Conservation (phyloP, 2,329 filamentous ascomycete genomes). For the Cryphonectria parasitica region DNA sequence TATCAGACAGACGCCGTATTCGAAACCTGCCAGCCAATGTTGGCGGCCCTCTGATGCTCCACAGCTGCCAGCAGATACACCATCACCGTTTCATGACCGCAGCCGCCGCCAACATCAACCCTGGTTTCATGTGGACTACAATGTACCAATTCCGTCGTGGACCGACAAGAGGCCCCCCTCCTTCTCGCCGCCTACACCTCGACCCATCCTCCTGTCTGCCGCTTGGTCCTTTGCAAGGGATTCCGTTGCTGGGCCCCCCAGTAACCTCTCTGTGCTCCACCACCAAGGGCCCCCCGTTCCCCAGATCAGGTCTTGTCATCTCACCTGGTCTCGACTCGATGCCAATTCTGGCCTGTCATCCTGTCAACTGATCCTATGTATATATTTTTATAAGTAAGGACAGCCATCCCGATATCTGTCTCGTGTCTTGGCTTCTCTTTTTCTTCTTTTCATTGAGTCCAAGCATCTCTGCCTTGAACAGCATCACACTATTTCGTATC, state of each 20-base stretch:
- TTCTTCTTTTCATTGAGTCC: slow-evolving; percentile 44
- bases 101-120: slow-evolving; percentile 31
- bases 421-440: slow-evolving; percentile 34
- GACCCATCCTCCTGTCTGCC: slow-evolving; percentile 27
- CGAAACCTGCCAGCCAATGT: slow-evolving; percentile 54
- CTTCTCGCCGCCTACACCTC: slow-evolving; percentile 31
- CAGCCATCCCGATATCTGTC: slow-evolving; percentile 27
- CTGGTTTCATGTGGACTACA: slow-evolving; percentile 17
- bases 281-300: not conserved
- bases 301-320: slow-evolving; percentile 12
- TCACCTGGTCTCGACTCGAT: not conserved
- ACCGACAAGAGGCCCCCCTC: slow-evolving; percentile 33
- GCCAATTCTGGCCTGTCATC: slow-evolving; percentile 18
- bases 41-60: slow-evolving; percentile 45
- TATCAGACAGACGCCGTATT: slow-evolving; percentile 53
- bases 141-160: slow-evolving; percentile 26
- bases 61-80: slow-evolving; percentile 54
- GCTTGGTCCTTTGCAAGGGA: slow-evolving; percentile 20
- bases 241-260: not conserved
- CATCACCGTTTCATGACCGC: slow-evolving; percentile 54
- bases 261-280: slow-evolving; percentile 9
- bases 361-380: slow-evolving; percentile 13
- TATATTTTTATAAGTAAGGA: slow-evolving; percentile 18
- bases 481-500: slow-evolving; percentile 49
- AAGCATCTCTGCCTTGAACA: slow-evolving; percentile 42